phyloP scores from a whole-genome alignment of 768 basidiomycete species.

The Agrocybe chaxingu region DNA sequence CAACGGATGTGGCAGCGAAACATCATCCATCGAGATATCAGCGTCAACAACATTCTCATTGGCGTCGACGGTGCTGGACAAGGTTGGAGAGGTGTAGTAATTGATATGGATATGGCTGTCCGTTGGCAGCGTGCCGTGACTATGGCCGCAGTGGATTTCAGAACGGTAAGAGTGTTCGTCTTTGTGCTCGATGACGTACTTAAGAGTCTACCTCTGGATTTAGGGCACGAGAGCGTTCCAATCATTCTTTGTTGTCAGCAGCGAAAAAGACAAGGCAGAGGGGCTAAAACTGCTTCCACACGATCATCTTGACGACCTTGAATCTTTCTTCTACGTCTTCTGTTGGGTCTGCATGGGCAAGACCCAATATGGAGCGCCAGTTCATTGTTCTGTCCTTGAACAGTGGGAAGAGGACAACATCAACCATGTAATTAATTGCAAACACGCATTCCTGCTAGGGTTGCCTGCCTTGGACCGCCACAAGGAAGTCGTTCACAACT shows the following conservation, averaged over 20 bases:
- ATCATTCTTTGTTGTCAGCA: conserved; percentile 5
- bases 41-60: conserved; percentile 16
- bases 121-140: neutral
- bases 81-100: conserved; percentile 9
- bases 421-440: too few species aligned
- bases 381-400: too few species aligned
- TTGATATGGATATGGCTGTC: conserved; percentile 9
- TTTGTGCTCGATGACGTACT: neutral
- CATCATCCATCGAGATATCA: conserved; percentile 23
- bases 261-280: neutral
- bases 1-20: conserved; percentile 7
- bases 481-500: too few species aligned
- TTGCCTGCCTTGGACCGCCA: too few species aligned
- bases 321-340: conserved; percentile 13
- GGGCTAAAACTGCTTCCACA: neutral
- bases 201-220: neutral
- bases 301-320: conserved; percentile 11
- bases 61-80: neutral
- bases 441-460: too few species aligned
- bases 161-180: neutral
- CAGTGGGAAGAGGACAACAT: too few species aligned
- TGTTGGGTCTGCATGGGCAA: conserved; percentile 6
- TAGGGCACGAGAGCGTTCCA: conserved; percentile 12
- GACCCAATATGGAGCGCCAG: too few species aligned
- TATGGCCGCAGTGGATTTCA: neutral